Evolutionary conservation across 2,329 filamentous ascomycete genomes (phyloP).

Genomic region (Beauveria caledonica): DNA sequence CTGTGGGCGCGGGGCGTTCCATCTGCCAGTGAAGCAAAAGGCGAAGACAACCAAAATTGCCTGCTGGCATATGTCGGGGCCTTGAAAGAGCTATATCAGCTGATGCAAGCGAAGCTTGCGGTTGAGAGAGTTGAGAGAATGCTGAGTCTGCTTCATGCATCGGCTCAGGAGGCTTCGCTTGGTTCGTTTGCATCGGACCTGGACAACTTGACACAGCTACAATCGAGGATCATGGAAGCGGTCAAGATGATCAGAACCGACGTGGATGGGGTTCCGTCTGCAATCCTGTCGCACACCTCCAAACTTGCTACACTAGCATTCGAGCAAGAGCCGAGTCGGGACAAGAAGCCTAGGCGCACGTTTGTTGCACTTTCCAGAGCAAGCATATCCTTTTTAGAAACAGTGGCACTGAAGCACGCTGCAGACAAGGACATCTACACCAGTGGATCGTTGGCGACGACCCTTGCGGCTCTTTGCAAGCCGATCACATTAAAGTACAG

Average conservation of each 20-base stretch:
- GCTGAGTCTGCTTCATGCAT: conserved; percentile 60
- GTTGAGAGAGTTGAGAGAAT: conserved; percentile 57
- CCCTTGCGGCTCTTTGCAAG: conserved; percentile 57
- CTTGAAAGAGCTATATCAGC: conserved; percentile 67
- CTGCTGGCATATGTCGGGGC: conserved; percentile 77
- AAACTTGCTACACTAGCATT: conserved; percentile 67
- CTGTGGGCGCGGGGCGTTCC: conserved; percentile 64
- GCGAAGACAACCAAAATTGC: conserved; percentile 66
- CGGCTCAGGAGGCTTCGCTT: conserved; percentile 61
- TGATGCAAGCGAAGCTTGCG: conserved; percentile 58
- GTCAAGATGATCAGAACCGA: conserved; percentile 62
- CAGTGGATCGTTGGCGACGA: conserved; percentile 56
- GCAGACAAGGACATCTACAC: conserved; percentile 59
- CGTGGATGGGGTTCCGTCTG: conserved; percentile 53
- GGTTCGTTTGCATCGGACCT: conserved; percentile 63
- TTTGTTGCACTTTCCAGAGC: conserved; percentile 86
- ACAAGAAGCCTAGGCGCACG: conserved; percentile 51
- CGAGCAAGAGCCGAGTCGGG: conserved; percentile 27
- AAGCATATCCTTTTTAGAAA: conserved; percentile 63
- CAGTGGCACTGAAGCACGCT: conserved; percentile 50
- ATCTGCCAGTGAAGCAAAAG: conserved; percentile 26
- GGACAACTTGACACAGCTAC: conserved; percentile 65
- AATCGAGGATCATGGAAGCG: conserved; percentile 59
- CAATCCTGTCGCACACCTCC: conserved; percentile 61
- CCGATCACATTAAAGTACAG: conserved; percentile 75